These are phyloP conservation scores for Millerozyma acaciae DNA, from an alignment of 805 yeast species.

Conservation along the genomic window DNA sequence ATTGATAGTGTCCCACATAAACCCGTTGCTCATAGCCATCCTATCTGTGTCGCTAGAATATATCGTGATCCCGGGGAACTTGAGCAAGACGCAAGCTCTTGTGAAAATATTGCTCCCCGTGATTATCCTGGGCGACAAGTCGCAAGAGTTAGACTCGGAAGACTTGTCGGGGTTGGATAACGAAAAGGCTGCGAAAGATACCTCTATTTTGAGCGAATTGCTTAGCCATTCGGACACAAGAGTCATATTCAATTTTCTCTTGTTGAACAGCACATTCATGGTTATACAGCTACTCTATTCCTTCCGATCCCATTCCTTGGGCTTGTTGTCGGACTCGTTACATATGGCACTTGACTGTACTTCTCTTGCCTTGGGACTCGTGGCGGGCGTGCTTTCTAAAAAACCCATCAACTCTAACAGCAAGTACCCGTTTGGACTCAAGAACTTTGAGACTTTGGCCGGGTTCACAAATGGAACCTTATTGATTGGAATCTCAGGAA, in stretches of 20 bases:
- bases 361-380: conserved; percentile 80
- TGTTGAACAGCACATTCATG: conserved; percentile 90
- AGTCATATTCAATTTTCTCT: conserved; percentile 81
- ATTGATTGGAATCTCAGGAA: conserved; percentile 81
- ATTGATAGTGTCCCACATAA: conserved; percentile 12
- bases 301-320: conserved; percentile 86
- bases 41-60: conserved; percentile 18
- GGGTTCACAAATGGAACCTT: conserved; percentile 94
- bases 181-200: neutral
- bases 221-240: conserved; percentile 58
- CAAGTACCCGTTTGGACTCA: conserved; percentile 78
- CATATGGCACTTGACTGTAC: conserved; percentile 97
- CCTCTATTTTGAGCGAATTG: conserved; percentile 26
- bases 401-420: conserved; percentile 47
- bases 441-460: conserved; percentile 83
- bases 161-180: neutral
- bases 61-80: conserved; percentile 13
- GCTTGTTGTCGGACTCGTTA: conserved; percentile 85
- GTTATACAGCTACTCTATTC: conserved; percentile 89
- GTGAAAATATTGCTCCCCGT: conserved; percentile 16
- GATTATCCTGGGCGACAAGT: conserved; percentile 17
- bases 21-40: conserved; percentile 15
- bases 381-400: conserved; percentile 64
- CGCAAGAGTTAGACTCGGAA: neutral
- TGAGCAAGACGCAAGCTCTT: conserved; percentile 7